Evolutionary conservation across 208 protist genomes (phyloP).

Genomic region (Acanthamoeba healyi): DNA sequence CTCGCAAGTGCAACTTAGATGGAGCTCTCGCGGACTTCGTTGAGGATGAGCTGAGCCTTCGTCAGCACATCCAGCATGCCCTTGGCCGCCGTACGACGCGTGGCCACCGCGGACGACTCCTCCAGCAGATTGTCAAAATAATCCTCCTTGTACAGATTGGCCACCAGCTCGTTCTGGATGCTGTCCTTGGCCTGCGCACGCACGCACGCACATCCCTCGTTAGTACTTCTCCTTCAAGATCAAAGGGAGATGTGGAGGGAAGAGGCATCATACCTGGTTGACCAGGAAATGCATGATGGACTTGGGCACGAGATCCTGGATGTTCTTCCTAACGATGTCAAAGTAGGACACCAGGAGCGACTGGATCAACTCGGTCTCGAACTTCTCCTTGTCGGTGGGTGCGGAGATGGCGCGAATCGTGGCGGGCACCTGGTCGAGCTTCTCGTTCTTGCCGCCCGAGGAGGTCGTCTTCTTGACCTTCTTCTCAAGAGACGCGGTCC

Average conservation of each 20-base stretch:
- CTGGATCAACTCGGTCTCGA: conserved; percentile 88
- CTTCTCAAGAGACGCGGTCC: neutral
- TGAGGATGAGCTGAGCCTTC: conserved; percentile 84
- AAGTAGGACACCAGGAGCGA: conserved; percentile 89
- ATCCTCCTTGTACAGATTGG: conserved; percentile 95
- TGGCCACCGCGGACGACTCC: conserved; percentile 93
- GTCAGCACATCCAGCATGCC: conserved; percentile 48
- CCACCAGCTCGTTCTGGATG: conserved; percentile 96
- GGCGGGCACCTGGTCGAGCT: conserved; percentile 74
- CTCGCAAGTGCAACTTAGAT: no score
- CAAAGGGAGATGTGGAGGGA: conserved; percentile 95
- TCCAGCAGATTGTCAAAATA: conserved; percentile 95
- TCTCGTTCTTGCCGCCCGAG: conserved; percentile 33
- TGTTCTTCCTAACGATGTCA: conserved; percentile 90
- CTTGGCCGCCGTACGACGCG: conserved; percentile 92
- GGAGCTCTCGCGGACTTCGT: conserved; percentile 77
- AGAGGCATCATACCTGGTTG: conserved; percentile 87
- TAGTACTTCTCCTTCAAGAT: neutral
- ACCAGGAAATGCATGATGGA: conserved; percentile 98
- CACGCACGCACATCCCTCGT: neutral
- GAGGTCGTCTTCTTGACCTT: neutral
- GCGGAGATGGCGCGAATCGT: conserved; percentile 60
- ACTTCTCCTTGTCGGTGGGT: conserved; percentile 78
- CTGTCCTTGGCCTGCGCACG: conserved; percentile 74
- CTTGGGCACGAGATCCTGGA: conserved; percentile 97